Base-by-base conservation (phyloP, 2,329 filamentous ascomycete species). In the Didymella pinodella region DNA sequence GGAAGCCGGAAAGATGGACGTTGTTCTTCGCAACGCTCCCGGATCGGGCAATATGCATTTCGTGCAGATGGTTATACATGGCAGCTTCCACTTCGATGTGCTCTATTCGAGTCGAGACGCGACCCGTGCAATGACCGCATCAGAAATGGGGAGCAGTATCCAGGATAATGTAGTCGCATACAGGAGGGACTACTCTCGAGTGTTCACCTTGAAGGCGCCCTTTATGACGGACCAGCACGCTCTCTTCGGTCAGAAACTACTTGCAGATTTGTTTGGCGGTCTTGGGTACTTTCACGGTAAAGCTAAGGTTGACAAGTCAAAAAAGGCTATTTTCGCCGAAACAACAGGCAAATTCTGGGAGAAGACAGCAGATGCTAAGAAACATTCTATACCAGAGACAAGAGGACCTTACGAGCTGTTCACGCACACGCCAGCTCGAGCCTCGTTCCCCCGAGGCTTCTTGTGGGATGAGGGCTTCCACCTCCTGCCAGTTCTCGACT, bases 381-480 rank as follows among this genome's bases (percentile, higher is more conserved):
- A 83, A 14, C 86, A 88, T 59, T 86, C 85, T 43, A 81, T 87
- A 65, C 87, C 92, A 66, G 83, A 86, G 59, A 79, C 88, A 0
- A 92, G 93, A 72, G 92, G 92, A 0, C 92, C 93, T 1, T 90
- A 89, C 60, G 91, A 96, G 74, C 85, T 98, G 4, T 96, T 93
- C 73, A 94, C 93, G 7, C 91, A 89, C 67, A 88, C 97, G 50
- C 94, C 94, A 0, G 97, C 93, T 8, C 85, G 95, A 7, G 90
- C 94, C 0, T 96, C 96, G 80, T 98, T 98, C 79, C 94, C 95
- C 3, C 86, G 95, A 62, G 94, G 94, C 0, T 98, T 98, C 75
- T 83, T 98, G 4, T 98, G 95, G 94, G 95, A 98, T 70, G 94
- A 98, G 76, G 94, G 94, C 0, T 98, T 97, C 78, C 94, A 98